Evolutionary conservation across 1,284 basidiomycete genomes (phyloP), one percentile per base, ranked within the genome.

Genomic region (Laetiporus sulphureus): DNA sequence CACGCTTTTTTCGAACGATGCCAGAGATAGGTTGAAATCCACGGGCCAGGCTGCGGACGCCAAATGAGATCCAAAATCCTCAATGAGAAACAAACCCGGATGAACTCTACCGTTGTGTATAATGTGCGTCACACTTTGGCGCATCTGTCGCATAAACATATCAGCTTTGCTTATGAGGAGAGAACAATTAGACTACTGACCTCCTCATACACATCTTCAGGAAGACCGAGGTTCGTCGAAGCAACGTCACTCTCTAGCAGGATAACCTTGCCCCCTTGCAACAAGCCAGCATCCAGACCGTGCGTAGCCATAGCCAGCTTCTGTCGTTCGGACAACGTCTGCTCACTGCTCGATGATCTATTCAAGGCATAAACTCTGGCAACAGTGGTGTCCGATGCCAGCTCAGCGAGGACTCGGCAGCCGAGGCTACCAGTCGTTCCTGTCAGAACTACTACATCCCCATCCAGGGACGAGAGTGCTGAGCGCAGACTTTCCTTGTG

Each of bases 371-470:
- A 64, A 2, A 65, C 47, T 6, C 47, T 43, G 12, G n/a, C 15
- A 5, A 66, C 58, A 0, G 39, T 16, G 1, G 48, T 36, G 16
- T 42, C 27, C 13, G 44, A 24, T 4, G 60, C 44, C 13, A 66
- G 50, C n/a, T 46, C 35, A 1, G 51, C 47, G 2, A 67, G 52
- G 8, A 64, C 36, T 24, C 54, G 48, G 3, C 54, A 51, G 5
- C 65, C 65, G 1, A 66, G 47, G 11, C 53, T 49, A 7, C 65
- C 62, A 2, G 66, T 65, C 2, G 59, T 59, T 10, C 66, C 66
- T 0, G 64, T 65, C 11, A 67, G 35, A 16, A 65, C 41, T 11
- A 63, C 53, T 11, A 55, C 48, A n/a, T 59, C 55, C 7, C 40
- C 43, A 30, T 15, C 5, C 0, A 41, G 32, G 2, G 38, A 18